Evolutionary conservation across 305 asterid species (phyloP).

Genomic region (Ilex paraguariensis): DNA sequence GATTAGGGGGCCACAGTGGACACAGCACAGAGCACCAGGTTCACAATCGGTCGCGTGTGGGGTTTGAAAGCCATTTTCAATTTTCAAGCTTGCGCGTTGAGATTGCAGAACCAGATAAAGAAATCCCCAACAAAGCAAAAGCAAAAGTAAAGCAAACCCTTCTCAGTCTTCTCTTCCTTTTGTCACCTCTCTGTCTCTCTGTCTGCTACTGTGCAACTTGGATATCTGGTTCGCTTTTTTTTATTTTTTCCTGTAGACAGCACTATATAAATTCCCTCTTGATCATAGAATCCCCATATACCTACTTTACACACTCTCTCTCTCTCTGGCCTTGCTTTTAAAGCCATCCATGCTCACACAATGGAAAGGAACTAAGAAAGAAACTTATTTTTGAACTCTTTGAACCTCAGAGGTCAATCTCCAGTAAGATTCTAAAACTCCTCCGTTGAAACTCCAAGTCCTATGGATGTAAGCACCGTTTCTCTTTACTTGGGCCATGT

Average conservation of each 20-base stretch:
- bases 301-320: not conserved
- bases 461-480: too few relatives aligned
- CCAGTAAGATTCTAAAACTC: too few relatives aligned
- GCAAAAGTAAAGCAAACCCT: constrained; percentile 5
- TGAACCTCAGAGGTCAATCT: too few relatives aligned
- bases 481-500: too few relatives aligned
- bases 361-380: too few relatives aligned
- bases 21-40: not conserved
- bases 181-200: constrained; percentile 8
- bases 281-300: not conserved
- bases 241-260: constrained; percentile 3
- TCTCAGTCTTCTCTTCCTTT: not conserved
- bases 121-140: constrained; percentile 22
- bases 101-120: not conserved
- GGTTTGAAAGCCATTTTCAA: not conserved
- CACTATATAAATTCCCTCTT: too few relatives aligned
- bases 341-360: too few relatives aligned
- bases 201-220: constrained; percentile 22
- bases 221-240: constrained; percentile 32
- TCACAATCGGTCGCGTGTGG: not conserved
- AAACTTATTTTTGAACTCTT: too few relatives aligned
- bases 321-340: constrained; percentile 6
- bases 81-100: not conserved
- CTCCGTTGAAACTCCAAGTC: too few relatives aligned
- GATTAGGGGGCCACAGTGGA: not conserved